Evolutionary conservation across 192 early-diverging fungal genomes (phyloP).

Genomic region (Piromyces sp.): DNA sequence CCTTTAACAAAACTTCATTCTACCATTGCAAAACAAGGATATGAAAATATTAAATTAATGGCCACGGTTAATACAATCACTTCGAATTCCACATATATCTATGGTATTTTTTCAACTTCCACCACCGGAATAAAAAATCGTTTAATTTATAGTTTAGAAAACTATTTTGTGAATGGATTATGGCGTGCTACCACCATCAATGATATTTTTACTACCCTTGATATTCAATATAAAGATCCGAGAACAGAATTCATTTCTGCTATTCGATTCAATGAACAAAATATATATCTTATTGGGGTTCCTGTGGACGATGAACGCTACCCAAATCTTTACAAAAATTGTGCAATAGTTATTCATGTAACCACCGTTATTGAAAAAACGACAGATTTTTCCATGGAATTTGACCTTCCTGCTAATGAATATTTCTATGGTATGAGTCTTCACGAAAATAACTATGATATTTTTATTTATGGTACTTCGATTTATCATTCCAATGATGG

Average conservation of each 20-base stretch:
- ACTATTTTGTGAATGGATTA: neutral
- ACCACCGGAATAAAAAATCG: neutral
- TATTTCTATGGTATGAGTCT: neutral
- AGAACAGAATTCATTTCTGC: neutral
- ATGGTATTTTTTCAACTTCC: neutral
- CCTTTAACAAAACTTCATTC: neutral
- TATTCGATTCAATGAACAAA: neutral
- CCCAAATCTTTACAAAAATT: neutral
- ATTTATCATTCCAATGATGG: neutral
- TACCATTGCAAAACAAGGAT: neutral
- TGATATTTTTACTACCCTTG: neutral
- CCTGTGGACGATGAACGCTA: neutral
- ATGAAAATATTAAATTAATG: neutral
- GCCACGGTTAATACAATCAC: neutral
- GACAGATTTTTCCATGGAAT: neutral
- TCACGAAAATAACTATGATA: neutral
- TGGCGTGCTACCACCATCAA: neutral
- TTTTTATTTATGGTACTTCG: neutral
- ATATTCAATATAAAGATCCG: neutral
- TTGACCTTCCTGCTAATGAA: neutral
- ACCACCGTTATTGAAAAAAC: neutral
- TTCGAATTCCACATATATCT: neutral
- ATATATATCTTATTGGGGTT: neutral
- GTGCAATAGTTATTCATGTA: neutral
- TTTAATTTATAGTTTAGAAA: neutral